phyloP scores from a whole-genome alignment of 805 yeast genomes.

The Pichia kluyveri region DNA sequence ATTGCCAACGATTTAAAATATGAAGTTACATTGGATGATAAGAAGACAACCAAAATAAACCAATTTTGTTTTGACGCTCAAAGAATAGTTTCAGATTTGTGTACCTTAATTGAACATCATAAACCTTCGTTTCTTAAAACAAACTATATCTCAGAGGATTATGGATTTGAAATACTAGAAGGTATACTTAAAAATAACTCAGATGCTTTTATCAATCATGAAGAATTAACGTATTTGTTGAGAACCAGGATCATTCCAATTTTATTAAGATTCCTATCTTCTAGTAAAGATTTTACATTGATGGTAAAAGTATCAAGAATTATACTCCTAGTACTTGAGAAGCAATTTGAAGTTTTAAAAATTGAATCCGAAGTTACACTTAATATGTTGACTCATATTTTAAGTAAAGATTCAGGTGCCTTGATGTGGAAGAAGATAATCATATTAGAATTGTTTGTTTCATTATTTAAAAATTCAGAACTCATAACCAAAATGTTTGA shows the following conservation, averaged over 20 bases:
- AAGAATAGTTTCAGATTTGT: conserved; percentile 62
- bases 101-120: conserved; percentile 53
- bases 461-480: conserved; percentile 47
- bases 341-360: conserved; percentile 52
- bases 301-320: conserved; percentile 71
- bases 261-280: conserved; percentile 55
- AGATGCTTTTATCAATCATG: conserved; percentile 43
- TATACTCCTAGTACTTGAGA: conserved; percentile 50
- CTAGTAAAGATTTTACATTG: conserved; percentile 52
- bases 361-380: conserved; percentile 78
- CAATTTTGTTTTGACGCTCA: conserved; percentile 61
- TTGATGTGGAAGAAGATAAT: conserved; percentile 68
- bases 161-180: conserved; percentile 80
- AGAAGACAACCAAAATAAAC: conserved; percentile 33
- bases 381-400: conserved; percentile 62
- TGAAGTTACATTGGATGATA: conserved; percentile 39
- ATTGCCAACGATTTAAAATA: conserved; percentile 24
- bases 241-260: conserved; percentile 69
- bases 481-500: conserved; percentile 44
- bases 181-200: conserved; percentile 61
- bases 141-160: conserved; percentile 44
- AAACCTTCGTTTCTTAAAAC: conserved; percentile 46
- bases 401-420: conserved; percentile 45
- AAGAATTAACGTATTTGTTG: conserved; percentile 58
- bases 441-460: conserved; percentile 63